These are phyloP conservation scores for Ogataea pilisensis DNA, from an alignment of 805 yeast genomes.

Conservation along the genomic window DNA sequence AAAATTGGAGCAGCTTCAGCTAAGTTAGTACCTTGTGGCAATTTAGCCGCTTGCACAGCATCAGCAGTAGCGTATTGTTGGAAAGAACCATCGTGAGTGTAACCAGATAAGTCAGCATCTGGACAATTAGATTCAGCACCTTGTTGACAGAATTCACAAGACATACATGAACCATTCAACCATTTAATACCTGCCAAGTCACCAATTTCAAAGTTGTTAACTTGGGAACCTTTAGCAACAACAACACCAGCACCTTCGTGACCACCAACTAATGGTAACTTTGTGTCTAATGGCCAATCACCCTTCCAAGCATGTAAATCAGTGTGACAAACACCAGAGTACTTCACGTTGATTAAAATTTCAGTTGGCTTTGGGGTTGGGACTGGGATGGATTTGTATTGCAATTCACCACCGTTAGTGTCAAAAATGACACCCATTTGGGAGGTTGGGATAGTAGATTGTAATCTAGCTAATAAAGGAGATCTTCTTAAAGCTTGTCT, in stretches of 20 bases:
- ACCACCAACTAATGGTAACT: constrained; percentile 64
- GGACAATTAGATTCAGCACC: constrained; percentile 64
- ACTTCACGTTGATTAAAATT: constrained; percentile 60
- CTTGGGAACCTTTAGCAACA: constrained; percentile 58
- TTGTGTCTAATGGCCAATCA: constrained; percentile 60
- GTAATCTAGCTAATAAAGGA: constrained; percentile 20
- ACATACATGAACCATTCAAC: constrained; percentile 64
- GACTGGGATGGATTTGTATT: constrained; percentile 71
- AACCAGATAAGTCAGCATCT: constrained; percentile 67
- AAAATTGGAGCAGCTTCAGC: constrained; percentile 45
- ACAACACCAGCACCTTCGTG: constrained; percentile 75
- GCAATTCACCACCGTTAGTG: constrained; percentile 57
- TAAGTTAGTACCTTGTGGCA: constrained; percentile 44
- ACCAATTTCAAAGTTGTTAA: constrained; percentile 57
- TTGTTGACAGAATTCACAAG: constrained; percentile 60
- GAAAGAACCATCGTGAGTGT: constrained; percentile 65
- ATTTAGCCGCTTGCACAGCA: constrained; percentile 46
- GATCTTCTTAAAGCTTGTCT: constrained; percentile 14
- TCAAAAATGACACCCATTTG: constrained; percentile 73
- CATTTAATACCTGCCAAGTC: constrained; percentile 67
- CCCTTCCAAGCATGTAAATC: constrained; percentile 75
- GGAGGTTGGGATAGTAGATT: constrained; percentile 47
- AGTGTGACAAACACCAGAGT: constrained; percentile 74
- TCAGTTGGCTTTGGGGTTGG: constrained; percentile 62
- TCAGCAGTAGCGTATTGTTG: constrained; percentile 53